Percentiles rank a stretch among this genome's conserved stretches.
phyloP scores from a whole-genome alignment of 176 grass and related monocot species.

The Stipa capillata region DNA sequence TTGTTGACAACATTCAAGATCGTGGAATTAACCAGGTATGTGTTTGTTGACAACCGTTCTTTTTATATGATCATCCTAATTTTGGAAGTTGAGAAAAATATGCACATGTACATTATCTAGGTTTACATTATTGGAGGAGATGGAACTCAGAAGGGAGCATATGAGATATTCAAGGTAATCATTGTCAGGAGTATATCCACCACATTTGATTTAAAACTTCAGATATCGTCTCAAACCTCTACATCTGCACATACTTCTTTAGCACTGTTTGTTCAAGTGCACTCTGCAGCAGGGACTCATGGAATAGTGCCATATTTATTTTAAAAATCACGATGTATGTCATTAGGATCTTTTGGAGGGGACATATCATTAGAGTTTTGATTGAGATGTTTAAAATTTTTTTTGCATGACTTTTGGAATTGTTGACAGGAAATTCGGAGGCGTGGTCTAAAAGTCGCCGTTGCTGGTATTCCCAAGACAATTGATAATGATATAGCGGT shows the following conservation, averaged over 20 bases:
- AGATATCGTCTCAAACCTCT: background rate
- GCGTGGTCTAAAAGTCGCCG: slow-evolving; percentile 65
- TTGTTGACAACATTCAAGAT: slow-evolving; percentile 96
- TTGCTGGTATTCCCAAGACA: slow-evolving; percentile 89
- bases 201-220: slow-evolving; percentile 1
- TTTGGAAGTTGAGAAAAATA: slow-evolving; percentile 2
- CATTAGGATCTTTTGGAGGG: background rate
- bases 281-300: background rate
- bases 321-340: background rate
- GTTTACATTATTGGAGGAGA: slow-evolving; percentile 97
- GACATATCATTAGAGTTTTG: background rate
- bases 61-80: background rate
- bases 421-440: slow-evolving; percentile 68
- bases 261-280: background rate
- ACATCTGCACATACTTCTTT: background rate
- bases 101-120: slow-evolving; percentile 21
- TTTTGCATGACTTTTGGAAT: background rate
- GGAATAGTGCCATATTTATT: background rate
- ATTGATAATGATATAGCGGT: slow-evolving; percentile 99
- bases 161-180: slow-evolving; percentile 83
- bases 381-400: background rate
- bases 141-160: slow-evolving; percentile 93
- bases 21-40: slow-evolving; percentile 94
- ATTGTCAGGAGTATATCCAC: background rate
- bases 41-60: background rate